A percentile compares a stretch with the other conserved stretches of the same genome.
Conservation (phyloP, 1,284 basidiomycete genomes). For the Sporisorium scitamineum region DNA sequence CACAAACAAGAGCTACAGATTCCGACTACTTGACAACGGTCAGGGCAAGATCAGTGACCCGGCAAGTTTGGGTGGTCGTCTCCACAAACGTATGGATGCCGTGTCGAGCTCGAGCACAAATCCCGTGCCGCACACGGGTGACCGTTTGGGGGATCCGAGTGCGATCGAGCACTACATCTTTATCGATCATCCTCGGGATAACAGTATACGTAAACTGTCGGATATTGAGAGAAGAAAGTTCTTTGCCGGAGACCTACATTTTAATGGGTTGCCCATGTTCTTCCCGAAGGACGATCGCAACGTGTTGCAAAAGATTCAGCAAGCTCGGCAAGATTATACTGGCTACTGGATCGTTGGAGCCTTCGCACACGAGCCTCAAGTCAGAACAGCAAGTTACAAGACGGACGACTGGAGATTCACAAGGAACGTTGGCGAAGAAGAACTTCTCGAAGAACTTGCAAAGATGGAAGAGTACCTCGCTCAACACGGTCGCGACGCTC, state of each 20-base stretch:
- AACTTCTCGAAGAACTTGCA: background rate
- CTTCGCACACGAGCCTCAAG: background rate
- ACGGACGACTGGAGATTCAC: too few relatives aligned
- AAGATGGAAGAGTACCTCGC: background rate
- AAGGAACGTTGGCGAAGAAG: background rate
- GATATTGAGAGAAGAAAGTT: background rate
- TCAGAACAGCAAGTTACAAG: background rate
- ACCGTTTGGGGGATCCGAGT: background rate
- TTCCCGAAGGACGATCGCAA: background rate
- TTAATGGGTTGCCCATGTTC: conserved; percentile 12
- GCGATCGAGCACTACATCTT: background rate
- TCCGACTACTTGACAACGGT: background rate
- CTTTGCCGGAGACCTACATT: conserved; percentile 1
- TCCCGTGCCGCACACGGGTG: background rate
- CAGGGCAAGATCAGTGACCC: background rate
- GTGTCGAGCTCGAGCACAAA: background rate
- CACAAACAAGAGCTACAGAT: background rate
- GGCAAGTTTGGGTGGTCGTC: background rate
- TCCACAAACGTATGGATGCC: background rate
- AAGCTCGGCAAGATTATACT: conserved; percentile 5
- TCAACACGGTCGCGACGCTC: too few relatives aligned
- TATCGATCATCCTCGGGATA: background rate
- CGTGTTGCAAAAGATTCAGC: background rate
- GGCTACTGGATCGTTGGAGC: conserved; percentile 8
- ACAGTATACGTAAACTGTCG: background rate